Evolutionary conservation across 73 alveolate species (phyloP), one percentile per base, ranked within the genome.

Genomic region (Paramecium sonneborni): DNA sequence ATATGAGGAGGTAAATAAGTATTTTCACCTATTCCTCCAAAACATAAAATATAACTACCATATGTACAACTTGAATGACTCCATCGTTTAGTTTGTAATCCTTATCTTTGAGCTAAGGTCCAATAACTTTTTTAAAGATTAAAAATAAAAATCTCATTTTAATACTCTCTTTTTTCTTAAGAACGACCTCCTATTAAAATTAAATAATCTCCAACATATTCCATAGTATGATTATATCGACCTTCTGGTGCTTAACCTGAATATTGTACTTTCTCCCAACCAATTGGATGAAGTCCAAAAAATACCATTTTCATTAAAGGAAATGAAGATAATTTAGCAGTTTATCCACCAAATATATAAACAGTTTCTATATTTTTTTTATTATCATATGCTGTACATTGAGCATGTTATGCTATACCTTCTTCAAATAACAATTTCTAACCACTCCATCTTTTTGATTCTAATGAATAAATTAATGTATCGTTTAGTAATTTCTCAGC

Each of bases 151-250:
- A 79, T 79, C 21, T 79, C 44, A 24, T 44, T 46, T 8, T 39
- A 14, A 41, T 39, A 44, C 41, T 79, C 90, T 23, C 12, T 20
- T n/a, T 35, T 79, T 24, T 28, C 69, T 23, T 79, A 39, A 7
- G 90, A 41, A 41, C 55, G 15, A 5, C 90, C 90, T 7, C 90
- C 90, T 11, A 79, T 79, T 18, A 79, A 12, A 11, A 79, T 38
- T 6, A 79, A 9, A 12, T 79, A 41, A 34, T 79, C 90, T 1
- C 74, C 74, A 24, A 43, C 55, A 79, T 39, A 14, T 44, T 79
- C 90, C 90, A 79, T 79, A 44, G 90, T 79, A 7, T 79, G 90
- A 46, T 79, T 79, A 15, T 44, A 79, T 79, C 90, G 39, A 15
- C 76, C 56, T 4, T 79, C 72, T 24, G 90, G 90, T 30, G 74